Base-by-base conservation (phyloP, 23 red algal genomes). In the Cyanidioschyzon merolae region DNA sequence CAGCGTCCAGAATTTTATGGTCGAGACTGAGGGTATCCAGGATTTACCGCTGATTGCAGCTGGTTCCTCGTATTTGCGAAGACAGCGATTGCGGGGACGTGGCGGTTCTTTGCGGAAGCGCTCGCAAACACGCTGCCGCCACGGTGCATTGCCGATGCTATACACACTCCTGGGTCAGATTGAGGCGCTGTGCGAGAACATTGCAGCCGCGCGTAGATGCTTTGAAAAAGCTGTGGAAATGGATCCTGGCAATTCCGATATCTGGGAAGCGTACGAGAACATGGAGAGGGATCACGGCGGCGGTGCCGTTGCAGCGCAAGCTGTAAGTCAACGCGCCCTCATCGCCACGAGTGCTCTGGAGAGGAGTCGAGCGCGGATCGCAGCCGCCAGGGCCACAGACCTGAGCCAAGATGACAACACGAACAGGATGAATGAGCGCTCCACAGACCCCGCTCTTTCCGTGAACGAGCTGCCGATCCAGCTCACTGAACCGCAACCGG, bases 191-290 rank as follows among this genome's bases (percentile, higher is more conserved):
- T 45, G 50, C 27, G 93, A 87, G 36, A 50, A 85, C 37, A n/a
- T 86, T 12, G 26, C 0, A 15, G 83, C 84, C 2, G 85, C 88
- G 1, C 45, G 88, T 35, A 76, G 82, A 68, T 74, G 90, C 75
- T 89, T 83, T 77, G 88, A 91, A 58, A 77, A 79, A 58, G 92
- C 80, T 21, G 68, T 86, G 0, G 76, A 68, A 39, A 79, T 83
- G n/a, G 63, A 71, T 35, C 63, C 63, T 71, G 63, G n/a, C 16
- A 71, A 71, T 27, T 3, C 63, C 63, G 30, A 12, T 35, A 35
- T 71, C n/a, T 71, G 63, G 63, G 12, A 71, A 35, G 63, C 63
- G 63, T 71, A 71, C 63, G 63, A 71, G 63, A 27, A 35, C 63
- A 27, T 35, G 12, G 63, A 71, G 63, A 7, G 63, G 3, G 63